Evolutionary conservation across 768 basidiomycete genomes (phyloP).

Genomic region (Naganishia kalamii): DNA sequence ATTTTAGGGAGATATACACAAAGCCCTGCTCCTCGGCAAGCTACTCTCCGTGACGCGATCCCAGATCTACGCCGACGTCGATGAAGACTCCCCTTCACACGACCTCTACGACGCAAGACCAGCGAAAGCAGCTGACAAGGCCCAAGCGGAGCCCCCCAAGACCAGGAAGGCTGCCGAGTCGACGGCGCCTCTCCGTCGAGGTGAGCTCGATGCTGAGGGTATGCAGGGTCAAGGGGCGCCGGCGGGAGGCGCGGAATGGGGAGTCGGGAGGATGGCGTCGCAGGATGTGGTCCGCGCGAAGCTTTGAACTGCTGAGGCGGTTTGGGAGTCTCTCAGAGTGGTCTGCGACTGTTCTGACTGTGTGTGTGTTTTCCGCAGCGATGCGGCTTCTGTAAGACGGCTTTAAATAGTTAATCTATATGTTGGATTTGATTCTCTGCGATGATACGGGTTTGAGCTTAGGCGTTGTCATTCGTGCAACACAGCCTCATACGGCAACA

Average conservation of each 20-base stretch:
- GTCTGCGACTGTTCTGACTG: no score
- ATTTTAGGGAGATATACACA: conserved; percentile 8
- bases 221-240: conserved; percentile 14
- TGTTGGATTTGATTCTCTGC: no score
- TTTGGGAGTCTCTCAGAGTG: no score
- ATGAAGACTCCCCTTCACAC: conserved; percentile 4
- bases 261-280: background rate
- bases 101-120: conserved; percentile 7
- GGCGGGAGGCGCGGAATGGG: conserved; percentile 2
- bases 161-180: background rate
- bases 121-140: background rate
- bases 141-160: background rate
- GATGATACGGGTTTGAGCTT: no score
- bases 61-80: conserved; percentile 11
- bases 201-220: background rate
- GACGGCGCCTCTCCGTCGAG: background rate
- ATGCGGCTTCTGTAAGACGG: no score
- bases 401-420: no score
- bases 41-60: conserved; percentile 1
- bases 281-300: background rate
- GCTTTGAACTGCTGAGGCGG: background rate
- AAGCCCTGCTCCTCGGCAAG: conserved; percentile 1
- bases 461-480: no score
- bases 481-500: no score
- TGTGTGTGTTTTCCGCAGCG: no score